Percentiles rank a stretch among this genome's conserved stretches.
phyloP scores from a whole-genome alignment of 1,139 yeast genomes.

The Pichia norvegensis region DNA sequence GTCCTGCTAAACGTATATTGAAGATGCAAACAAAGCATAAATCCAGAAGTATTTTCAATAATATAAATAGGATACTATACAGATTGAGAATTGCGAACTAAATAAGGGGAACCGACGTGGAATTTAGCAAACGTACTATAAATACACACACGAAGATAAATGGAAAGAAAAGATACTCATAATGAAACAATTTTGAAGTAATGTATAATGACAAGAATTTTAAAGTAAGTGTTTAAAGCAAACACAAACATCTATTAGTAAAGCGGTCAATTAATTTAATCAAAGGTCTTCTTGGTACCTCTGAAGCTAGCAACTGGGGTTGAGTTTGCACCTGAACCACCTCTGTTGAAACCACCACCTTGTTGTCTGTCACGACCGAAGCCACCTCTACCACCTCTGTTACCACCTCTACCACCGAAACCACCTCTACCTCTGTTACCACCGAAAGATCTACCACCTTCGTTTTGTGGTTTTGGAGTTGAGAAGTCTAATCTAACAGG shows the following conservation, averaged over 20 bases:
- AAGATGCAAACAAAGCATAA: too few relatives aligned
- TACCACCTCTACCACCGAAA: constrained; percentile 33
- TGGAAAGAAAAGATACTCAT: constrained; percentile 13
- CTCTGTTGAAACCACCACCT: constrained; percentile 30
- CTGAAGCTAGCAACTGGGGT: constrained; percentile 52
- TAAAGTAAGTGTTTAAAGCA: background rate
- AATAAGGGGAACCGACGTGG: constrained; percentile 6
- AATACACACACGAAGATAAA: constrained; percentile 10
- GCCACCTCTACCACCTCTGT: constrained; percentile 36
- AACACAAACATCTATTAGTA: background rate
- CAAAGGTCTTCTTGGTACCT: constrained; percentile 75
- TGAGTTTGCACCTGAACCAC: constrained; percentile 48
- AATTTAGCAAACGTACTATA: constrained; percentile 7
- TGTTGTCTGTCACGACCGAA: constrained; percentile 23
- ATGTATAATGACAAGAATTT: constrained; percentile 1
- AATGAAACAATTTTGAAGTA: background rate
- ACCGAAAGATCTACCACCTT: constrained; percentile 28
- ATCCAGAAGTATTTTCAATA: constrained; percentile 1
- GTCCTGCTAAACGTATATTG: too few relatives aligned
- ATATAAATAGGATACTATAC: background rate
- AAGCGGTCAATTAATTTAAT: constrained; percentile 31
- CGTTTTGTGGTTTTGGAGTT: constrained; percentile 55
- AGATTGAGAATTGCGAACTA: constrained; percentile 7
- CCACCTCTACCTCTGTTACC: constrained; percentile 31
- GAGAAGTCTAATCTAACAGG: constrained; percentile 92